Conservation (phyloP, 176 grass and related monocot genomes). For the Phoenix roebelenii region DNA sequence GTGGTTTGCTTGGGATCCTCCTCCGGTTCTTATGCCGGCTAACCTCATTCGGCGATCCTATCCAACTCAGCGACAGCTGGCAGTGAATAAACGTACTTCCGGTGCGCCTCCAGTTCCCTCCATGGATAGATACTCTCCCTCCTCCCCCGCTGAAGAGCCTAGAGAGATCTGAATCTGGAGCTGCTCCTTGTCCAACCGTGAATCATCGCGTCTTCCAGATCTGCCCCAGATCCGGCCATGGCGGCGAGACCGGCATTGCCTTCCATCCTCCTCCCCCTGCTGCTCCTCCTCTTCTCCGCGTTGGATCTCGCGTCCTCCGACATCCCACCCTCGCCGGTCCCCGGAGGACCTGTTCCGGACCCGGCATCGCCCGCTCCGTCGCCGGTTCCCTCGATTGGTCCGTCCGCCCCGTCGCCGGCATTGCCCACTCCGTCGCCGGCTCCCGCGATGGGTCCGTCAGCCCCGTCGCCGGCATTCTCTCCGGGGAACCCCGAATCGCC, state of each 20-base stretch:
- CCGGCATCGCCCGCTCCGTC: background rate
- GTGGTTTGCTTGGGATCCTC: no score
- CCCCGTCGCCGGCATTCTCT: background rate
- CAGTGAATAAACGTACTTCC: no score
- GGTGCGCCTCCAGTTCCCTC: no score
- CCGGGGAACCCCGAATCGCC: no score
- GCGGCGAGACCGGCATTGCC: constrained; percentile 3
- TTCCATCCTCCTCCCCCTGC: background rate
- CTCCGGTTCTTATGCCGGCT: no score
- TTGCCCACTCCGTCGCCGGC: no score
- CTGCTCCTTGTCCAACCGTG: background rate
- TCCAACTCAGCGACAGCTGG: no score
- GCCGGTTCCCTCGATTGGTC: background rate
- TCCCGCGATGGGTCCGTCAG: background rate
- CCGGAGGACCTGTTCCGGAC: background rate
- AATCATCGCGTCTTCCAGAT: background rate
- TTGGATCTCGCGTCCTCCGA: constrained; percentile 16
- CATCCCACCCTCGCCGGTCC: background rate
- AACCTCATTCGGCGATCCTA: no score
- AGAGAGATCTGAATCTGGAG: constrained; percentile 11
- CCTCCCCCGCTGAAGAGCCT: no score
- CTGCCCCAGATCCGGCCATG: constrained; percentile 9
- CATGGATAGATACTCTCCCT: no score
- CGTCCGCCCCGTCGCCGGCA: background rate
- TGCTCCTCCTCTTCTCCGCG: constrained; percentile 9